phyloP scores from a whole-genome alignment of 164 flowering plant species.

The Stephania cephalantha region DNA sequence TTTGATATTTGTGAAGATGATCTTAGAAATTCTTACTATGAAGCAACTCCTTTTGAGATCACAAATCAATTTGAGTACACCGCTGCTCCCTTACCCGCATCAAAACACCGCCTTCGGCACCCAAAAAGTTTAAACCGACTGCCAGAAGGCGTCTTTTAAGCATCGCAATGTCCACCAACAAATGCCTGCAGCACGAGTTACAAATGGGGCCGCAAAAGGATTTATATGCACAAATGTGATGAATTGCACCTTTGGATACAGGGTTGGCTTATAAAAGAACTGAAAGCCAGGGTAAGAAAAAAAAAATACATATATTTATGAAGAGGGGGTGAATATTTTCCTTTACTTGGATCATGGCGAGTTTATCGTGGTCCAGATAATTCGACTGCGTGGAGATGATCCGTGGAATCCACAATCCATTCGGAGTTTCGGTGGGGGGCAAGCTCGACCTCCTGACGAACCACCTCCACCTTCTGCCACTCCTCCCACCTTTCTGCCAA shows the following conservation, averaged over 20 bases:
- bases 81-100: not conserved
- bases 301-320: not conserved
- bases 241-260: slow-evolving; percentile 32
- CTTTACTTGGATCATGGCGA: slow-evolving; percentile 13
- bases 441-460: slow-evolving; percentile 64
- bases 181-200: slow-evolving; percentile 24
- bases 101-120: not conserved
- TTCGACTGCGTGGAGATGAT: slow-evolving; percentile 72
- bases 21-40: not conserved
- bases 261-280: slow-evolving; percentile 19
- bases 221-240: slow-evolving; percentile 49
- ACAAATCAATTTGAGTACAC: slow-evolving; percentile 2
- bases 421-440: slow-evolving; percentile 56
- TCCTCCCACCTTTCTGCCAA: slow-evolving; percentile 96
- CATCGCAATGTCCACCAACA: slow-evolving; percentile 17
- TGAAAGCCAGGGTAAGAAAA: not conserved
- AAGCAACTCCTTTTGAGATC: not conserved
- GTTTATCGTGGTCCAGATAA: slow-evolving; percentile 84
- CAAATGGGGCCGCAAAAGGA: slow-evolving; percentile 30
- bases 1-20: not conserved
- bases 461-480: slow-evolving; percentile 91
- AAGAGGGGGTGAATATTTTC: slow-evolving; percentile 21
- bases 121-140: slow-evolving; percentile 14
- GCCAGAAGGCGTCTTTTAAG: slow-evolving; percentile 14
- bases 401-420: slow-evolving; percentile 80